These are phyloP conservation scores for Debaryomycetaceae sp. DNA, from an alignment of 1,139 yeast species.

Conservation along the genomic window DNA sequence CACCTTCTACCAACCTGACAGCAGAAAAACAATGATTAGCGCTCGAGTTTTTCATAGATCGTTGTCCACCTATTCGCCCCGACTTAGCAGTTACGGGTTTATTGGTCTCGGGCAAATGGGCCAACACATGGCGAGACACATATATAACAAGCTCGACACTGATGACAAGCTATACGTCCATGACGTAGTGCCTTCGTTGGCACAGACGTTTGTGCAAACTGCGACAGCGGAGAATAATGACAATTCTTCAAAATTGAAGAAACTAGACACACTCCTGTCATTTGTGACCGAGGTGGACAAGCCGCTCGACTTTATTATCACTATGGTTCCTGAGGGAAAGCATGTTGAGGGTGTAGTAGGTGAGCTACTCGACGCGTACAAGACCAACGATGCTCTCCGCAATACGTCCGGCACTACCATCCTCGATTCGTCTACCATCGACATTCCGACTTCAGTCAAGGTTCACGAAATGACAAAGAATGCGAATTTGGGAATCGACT, in stretches of 20 bases:
- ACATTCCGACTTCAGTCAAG: conserved; percentile 46
- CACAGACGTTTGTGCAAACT: conserved; percentile 22
- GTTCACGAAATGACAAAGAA: conserved; percentile 35
- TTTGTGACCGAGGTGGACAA: conserved; percentile 37
- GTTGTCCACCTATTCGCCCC: conserved; percentile 1
- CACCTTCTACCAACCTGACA: too few species aligned
- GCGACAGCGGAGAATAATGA: conserved; percentile 24
- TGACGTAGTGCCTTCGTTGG: conserved; percentile 37
- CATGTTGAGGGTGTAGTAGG: conserved; percentile 47
- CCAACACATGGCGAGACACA: conserved; percentile 56
- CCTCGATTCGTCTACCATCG: conserved; percentile 57
- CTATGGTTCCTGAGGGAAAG: conserved; percentile 61
- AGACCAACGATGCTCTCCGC: conserved; percentile 11
- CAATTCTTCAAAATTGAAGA: conserved; percentile 16
- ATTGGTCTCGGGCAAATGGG: conserved; percentile 63
- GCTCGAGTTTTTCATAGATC: background rate
- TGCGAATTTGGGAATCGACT: conserved; percentile 34
- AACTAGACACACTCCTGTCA: conserved; percentile 21
- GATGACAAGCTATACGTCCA: conserved; percentile 42
- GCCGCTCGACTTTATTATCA: conserved; percentile 41
- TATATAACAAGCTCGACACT: conserved; percentile 39
- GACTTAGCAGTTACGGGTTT: conserved; percentile 41
- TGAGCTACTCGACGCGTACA: conserved; percentile 33
- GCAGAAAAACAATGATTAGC: background rate
- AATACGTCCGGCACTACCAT: conserved; percentile 20